Conservation (phyloP, 177 flowering plant genomes). For the Telopea speciosissima region DNA sequence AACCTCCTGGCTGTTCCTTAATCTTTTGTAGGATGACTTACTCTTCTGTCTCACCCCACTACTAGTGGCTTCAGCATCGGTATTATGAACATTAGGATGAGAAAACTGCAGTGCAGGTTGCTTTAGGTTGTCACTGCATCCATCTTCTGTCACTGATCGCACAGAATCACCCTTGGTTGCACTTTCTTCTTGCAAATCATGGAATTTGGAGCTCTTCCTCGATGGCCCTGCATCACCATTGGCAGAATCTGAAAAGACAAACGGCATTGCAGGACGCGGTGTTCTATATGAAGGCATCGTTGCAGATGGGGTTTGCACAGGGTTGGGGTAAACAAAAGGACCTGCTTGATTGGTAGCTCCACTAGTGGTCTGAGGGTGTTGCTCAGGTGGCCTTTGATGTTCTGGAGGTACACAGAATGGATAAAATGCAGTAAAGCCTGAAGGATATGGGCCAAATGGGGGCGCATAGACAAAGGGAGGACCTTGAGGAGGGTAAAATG, state of each 20-base stretch:
- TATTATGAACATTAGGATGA: slow-evolving; percentile 2
- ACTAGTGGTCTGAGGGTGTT: slow-evolving; percentile 14
- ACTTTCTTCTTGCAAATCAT: slow-evolving; percentile 3
- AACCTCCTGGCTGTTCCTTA: slow-evolving; percentile 10
- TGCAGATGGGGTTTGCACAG: slow-evolving; percentile 12
- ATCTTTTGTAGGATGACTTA: slow-evolving; percentile 20
- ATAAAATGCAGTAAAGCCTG: slow-evolving; percentile 55
- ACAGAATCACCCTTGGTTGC: background rate
- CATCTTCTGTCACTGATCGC: slow-evolving; percentile 15
- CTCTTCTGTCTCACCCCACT: slow-evolving; percentile 14
- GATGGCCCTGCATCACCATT: slow-evolving; percentile 22
- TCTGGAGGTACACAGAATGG: slow-evolving; percentile 38
- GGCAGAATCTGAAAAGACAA: slow-evolving; percentile 9
- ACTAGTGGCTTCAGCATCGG: slow-evolving; percentile 17
- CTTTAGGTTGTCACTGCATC: slow-evolving; percentile 12
- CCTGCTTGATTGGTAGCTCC: slow-evolving; percentile 16
- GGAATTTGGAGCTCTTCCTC: slow-evolving; percentile 12
- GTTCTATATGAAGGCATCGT: slow-evolving; percentile 25
- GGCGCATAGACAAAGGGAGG: slow-evolving; percentile 44
- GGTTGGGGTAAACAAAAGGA: slow-evolving; percentile 13
- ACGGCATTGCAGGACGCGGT: slow-evolving; percentile 11
- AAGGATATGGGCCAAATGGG: slow-evolving; percentile 59
- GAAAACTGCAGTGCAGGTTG: slow-evolving; percentile 10
- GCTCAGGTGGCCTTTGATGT: slow-evolving; percentile 24
- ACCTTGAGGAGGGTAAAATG: slow-evolving; percentile 22